Base-by-base conservation (phyloP, 345 rosid species). In the Rhizophora apiculata region DNA sequence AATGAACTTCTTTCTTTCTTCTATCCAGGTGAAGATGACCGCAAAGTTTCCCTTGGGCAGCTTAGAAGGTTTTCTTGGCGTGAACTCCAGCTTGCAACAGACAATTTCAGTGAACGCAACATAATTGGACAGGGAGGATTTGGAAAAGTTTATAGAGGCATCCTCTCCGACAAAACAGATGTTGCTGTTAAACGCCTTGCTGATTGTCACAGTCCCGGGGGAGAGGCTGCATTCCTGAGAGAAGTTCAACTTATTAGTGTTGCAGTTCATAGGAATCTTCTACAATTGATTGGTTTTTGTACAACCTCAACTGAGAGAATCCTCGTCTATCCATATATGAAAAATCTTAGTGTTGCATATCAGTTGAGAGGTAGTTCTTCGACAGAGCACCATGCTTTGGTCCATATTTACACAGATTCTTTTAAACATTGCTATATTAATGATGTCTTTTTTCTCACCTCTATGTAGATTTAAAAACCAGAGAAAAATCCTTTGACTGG, bases 121-220 rank as follows among this genome's bases (percentile, higher is more conserved):
- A 27, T 89, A 67, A 89, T 93, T 19, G 98, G 98, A 65, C 96
- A 88, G 70, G 96, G 98, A 82, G 98, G 98, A 13, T 93, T 89
- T 71, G 98, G 98, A 21, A 91, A 88, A 78, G 97, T 93, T 37
- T 93, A 93, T 68, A 86, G 81, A 82, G 98, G 97, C 58, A 76
- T 88, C 64, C 98, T 93, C 73, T 73, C 85, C 20, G 97, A 91
- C 83, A 79, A 77, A 76, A 86, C 88, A 43, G 83, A 87, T 72
- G 85, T 93, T 65, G 97, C 98, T 1, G 85, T 91, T 39, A 93
- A 93, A 81, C 90, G 98, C 3, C 96, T 93, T 19, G 76, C 84
- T 0, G 96, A 88, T 79, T 85, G 82, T 78, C 57, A 81, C 68
- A 89, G 86, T 74, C 94, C 94, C 0, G 92, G 92, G 21, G 98